These are phyloP conservation scores for Discostella stelligeroides DNA, from an alignment of 108 stramenopile genomes.

Conservation along the genomic window DNA sequence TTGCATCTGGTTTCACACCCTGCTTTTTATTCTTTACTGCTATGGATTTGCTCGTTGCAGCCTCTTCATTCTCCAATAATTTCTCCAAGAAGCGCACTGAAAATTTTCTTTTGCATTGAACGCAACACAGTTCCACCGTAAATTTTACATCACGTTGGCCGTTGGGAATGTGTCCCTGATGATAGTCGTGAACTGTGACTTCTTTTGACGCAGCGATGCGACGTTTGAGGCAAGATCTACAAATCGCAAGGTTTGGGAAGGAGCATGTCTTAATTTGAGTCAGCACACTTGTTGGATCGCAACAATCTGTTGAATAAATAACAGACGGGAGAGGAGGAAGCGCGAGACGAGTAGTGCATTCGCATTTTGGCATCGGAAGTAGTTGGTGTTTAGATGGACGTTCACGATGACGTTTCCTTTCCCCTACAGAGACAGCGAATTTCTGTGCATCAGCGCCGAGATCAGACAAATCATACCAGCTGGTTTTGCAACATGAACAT, in stretches of 20 bases:
- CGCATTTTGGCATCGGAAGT: slow-evolving; percentile 43
- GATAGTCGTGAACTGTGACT: slow-evolving; percentile 38
- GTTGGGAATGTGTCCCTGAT: slow-evolving; percentile 21
- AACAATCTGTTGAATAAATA: not conserved
- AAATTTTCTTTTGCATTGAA: slow-evolving; percentile 38
- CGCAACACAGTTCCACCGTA: slow-evolving; percentile 24
- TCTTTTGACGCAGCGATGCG: slow-evolving; percentile 23
- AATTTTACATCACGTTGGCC: slow-evolving; percentile 37
- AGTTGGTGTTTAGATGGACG: slow-evolving; percentile 33
- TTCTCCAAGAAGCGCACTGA: slow-evolving; percentile 20
- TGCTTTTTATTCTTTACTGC: not conserved
- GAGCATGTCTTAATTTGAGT: slow-evolving; percentile 16
- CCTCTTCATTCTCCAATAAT: slow-evolving; percentile 5
- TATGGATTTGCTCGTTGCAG: not conserved
- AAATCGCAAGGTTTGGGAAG: slow-evolving; percentile 36
- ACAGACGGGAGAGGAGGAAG: slow-evolving; percentile 13
- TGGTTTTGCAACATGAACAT: slow-evolving; percentile 25
- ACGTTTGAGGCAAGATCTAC: slow-evolving; percentile 27
- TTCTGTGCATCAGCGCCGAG: not conserved
- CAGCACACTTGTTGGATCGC: slow-evolving; percentile 7
- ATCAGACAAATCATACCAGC: slow-evolving; percentile 17
- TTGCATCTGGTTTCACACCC: slow-evolving; percentile 7
- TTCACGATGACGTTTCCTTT: slow-evolving; percentile 3
- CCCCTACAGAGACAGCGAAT: not conserved
- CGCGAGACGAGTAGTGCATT: slow-evolving; percentile 34